Base-by-base conservation (phyloP, 163 green algal genomes). In the Chlamydomonas reinhardtii region DNA sequence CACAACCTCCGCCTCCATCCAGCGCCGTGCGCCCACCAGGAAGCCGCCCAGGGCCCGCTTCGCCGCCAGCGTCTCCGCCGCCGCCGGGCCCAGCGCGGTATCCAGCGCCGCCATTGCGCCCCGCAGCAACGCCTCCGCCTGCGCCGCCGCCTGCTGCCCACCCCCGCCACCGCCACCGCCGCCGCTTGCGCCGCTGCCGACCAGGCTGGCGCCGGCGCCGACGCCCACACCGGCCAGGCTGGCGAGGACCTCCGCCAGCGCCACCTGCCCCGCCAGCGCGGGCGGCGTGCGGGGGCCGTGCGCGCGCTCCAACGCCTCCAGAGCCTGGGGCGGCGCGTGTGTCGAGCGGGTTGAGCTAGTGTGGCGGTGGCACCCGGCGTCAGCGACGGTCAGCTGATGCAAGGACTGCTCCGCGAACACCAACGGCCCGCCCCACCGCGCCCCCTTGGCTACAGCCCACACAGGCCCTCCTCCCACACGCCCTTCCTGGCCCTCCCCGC, bases 1-100 rank as follows among this genome's bases (percentile, higher is more conserved):
- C 59, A 31, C 5, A 71, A 87, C 81, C 71, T 87, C 81, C 59
- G 81, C 81, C 37, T 87, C 81, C 19, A 14, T 29, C 71, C 71
- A 87, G 16, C 81, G 71, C 17, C 81, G 19, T 0, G 2, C 17
- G 43, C 34, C 25, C 29, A 15, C 37, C 71, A 87, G 71, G 17
- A 37, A 34, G 4, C 5, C 35, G 71, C 35, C 81, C 56, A 87
- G 68, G 29, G 81, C 81, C 32, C 43, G 69, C 71, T 61, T 37
- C 37, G 59, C 71, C 37, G 27, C 59, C 59, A 81, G 71, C 59
- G 81, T 81, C 70, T 39, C 81, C 29, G 59, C 19, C 71, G 81
- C 81, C 3, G 19, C 20, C 14, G 71, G 81, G 2, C 81, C 81
- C 16, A 56, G 20, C 59, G 24, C 8, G 11, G 19, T 29, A n/a